Percentiles rank a stretch among this genome's conserved stretches.
phyloP scores from a whole-genome alignment of 345 rosid genomes.

The Eucalyptus polyanthemos region DNA sequence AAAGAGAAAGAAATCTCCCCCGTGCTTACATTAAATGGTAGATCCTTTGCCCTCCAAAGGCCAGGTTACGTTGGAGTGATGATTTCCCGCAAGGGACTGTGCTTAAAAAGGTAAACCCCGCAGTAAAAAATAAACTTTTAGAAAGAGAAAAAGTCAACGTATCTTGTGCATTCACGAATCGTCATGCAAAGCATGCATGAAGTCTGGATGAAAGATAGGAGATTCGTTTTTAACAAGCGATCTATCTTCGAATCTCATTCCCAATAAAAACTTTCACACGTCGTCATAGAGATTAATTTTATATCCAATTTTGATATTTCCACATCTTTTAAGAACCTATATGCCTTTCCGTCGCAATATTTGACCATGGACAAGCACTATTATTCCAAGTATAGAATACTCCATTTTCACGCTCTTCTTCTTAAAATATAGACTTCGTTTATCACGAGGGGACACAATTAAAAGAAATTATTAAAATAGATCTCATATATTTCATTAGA shows the following conservation, averaged over 20 bases:
- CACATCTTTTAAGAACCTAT: neutral
- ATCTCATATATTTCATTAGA: neutral
- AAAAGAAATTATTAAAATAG: neutral
- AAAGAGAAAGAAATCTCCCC: neutral
- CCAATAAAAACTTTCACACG: neutral
- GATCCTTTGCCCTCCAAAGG: too few species aligned
- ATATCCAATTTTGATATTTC: neutral
- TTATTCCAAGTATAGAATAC: neutral
- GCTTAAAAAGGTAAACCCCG: too few species aligned
- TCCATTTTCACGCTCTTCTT: neutral
- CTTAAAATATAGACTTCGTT: neutral
- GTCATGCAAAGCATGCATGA: neutral
- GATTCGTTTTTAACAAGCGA: neutral
- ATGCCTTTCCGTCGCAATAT: neutral
- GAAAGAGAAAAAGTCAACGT: neutral
- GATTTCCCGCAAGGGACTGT: neutral
- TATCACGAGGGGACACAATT: neutral
- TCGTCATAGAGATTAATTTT: neutral
- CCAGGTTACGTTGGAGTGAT: too few species aligned
- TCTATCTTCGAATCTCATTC: neutral
- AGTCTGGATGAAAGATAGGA: neutral
- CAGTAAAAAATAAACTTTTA: neutral
- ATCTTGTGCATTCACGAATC: neutral
- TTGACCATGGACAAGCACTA: neutral
- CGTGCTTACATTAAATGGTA: neutral